These are phyloP conservation scores for Arthroderma sp. DNA, from an alignment of 2,329 filamentous ascomycete species.

Conservation along the genomic window DNA sequence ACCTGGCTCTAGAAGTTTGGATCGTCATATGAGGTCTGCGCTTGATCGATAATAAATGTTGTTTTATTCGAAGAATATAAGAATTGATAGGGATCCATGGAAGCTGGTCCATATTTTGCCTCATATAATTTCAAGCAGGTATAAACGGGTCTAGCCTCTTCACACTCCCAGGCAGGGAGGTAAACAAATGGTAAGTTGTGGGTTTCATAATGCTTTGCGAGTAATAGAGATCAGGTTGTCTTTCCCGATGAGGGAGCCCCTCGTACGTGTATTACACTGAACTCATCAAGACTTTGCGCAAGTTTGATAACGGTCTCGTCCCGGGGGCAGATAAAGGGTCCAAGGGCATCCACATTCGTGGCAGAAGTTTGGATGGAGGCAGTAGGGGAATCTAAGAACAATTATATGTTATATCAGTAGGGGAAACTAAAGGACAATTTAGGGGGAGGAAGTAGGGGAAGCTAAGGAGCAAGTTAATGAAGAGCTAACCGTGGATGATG, in stretches of 20 bases:
- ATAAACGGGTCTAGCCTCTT: neutral
- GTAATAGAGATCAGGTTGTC: neutral
- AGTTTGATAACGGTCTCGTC: neutral
- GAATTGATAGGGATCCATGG: neutral
- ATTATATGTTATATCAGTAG: no score
- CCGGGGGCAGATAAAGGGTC: neutral
- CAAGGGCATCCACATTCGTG: neutral
- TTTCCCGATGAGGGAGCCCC: slow-evolving; percentile 4
- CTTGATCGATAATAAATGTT: slow-evolving; percentile 3
- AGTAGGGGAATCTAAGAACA: neutral
- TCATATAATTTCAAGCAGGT: neutral
- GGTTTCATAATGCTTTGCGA: neutral
- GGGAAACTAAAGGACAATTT: no score
- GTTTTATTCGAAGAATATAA: neutral
- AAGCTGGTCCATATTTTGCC: neutral
- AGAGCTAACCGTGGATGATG: neutral
- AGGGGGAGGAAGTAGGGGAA: neutral
- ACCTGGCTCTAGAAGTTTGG: neutral
- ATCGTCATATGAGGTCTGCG: neutral
- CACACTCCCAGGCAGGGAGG: neutral
- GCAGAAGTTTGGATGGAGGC: neutral
- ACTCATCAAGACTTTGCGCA: neutral
- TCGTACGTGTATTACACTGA: slow-evolving; percentile 1
- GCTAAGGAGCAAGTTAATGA: no score
- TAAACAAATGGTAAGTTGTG: neutral